Base-by-base conservation (phyloP, 1,139 yeast species). In the Hansenula sp. region DNA sequence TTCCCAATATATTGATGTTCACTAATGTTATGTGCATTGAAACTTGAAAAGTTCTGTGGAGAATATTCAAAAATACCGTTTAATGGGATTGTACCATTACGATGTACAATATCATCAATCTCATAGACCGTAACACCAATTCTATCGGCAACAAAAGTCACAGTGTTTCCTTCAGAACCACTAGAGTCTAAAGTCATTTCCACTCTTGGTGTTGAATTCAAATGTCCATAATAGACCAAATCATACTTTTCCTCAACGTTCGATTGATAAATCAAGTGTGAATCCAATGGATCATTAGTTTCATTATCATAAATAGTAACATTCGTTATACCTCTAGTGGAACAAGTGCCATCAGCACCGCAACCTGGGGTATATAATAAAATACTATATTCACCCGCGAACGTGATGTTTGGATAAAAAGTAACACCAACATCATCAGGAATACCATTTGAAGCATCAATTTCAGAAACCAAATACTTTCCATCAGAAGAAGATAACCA, bases 291-390 rank as follows among this genome's bases (percentile, higher is more conserved):
- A 0, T 76, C 66, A 17, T 73, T 74, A 10, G 62, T 57, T 5
- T 62, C 59, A 5, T 57, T 55, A 35, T 76, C 72, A 39, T 69
- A 69, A 3, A 91, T 71, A 0, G 95, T 75, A 0, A 84, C 96
- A 54, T 87, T 86, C 6, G 88, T 93, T 28, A 79, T 77, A 6
- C 95, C 90, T 60, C 99, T 76, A 19, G 68, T 52, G 24, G 61
- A 55, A 65, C 99, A 93, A 0, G 95, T 76, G 38, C 70, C 66
- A 59, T 88, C 96, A 10, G 59, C 63, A 2, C 66, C 49, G 66
- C 99, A 93, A 0, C 99, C 98, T 0, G 97, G 97, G 0, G 99
- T 93, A 53, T 77, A 81, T 46, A 91, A 57, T 43, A 80, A 69
- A 30, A 93, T 71, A 0, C 89, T 72, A 61, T 89, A 93, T 50